Conservation (phyloP, 1,284 basidiomycete species). For the Ganoderma meredithae region DNA sequence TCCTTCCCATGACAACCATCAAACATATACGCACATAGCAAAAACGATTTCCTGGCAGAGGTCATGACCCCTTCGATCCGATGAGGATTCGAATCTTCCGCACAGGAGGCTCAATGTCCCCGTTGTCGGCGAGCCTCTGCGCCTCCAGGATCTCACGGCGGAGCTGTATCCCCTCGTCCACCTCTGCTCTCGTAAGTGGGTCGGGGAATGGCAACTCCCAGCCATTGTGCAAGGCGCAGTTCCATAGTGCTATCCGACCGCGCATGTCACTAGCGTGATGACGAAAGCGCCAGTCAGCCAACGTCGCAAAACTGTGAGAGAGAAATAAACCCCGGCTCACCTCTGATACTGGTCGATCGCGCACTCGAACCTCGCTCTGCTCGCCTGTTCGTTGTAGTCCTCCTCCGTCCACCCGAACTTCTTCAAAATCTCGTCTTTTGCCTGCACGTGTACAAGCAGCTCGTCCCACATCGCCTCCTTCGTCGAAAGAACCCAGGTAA, state of each 20-base stretch:
- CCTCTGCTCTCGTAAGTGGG: slow-evolving; percentile 70
- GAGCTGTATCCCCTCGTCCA: slow-evolving; percentile 70
- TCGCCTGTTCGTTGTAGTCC: slow-evolving; percentile 59
- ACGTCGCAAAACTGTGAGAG: not conserved
- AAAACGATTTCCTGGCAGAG: not conserved
- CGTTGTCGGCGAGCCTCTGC: slow-evolving; percentile 55
- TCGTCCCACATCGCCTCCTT: slow-evolving; percentile 87
- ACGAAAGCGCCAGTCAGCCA: not conserved
- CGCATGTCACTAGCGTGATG: slow-evolving; percentile 67
- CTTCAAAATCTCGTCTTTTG: slow-evolving; percentile 56
- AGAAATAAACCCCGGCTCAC: slow-evolving; percentile 47
- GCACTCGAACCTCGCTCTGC: slow-evolving; percentile 67
- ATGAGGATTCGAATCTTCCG: slow-evolving; percentile 67
- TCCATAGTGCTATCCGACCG: slow-evolving; percentile 71
- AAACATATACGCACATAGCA: slow-evolving; percentile 2
- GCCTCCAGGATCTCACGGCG: slow-evolving; percentile 72
- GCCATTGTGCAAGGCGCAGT: slow-evolving; percentile 64
- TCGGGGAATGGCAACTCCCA: slow-evolving; percentile 69
- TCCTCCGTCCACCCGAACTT: slow-evolving; percentile 74
- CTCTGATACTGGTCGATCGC: slow-evolving; percentile 66
- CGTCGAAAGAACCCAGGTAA: slow-evolving; percentile 68
- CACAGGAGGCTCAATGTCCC: slow-evolving; percentile 64
- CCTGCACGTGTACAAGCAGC: slow-evolving; percentile 64
- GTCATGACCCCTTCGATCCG: slow-evolving; percentile 57
- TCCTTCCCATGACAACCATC: not conserved